Conservation (phyloP, 1,139 yeast genomes). For the Pichia sp. region DNA sequence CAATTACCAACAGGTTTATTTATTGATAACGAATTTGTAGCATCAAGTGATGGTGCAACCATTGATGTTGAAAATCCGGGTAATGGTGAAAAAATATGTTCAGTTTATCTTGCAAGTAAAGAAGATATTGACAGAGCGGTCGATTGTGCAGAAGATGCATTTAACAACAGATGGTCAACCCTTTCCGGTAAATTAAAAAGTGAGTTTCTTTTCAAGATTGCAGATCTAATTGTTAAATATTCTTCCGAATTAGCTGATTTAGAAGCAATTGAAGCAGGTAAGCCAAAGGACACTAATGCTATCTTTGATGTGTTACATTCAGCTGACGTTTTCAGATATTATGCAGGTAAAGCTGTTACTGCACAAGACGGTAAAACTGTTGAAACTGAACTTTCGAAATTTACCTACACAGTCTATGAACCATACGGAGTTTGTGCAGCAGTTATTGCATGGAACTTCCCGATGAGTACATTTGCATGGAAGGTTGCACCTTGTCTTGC, state of each 20-base stretch:
- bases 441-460: slow-evolving; percentile 59
- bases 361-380: slow-evolving; percentile 44
- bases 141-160: slow-evolving; percentile 41
- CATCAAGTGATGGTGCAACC: slow-evolving; percentile 39
- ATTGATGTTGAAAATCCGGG: slow-evolving; percentile 49
- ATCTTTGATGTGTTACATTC: slow-evolving; percentile 42
- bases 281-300: slow-evolving; percentile 38
- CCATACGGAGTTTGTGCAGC: slow-evolving; percentile 59
- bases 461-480: slow-evolving; percentile 54
- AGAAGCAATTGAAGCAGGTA: slow-evolving; percentile 63
- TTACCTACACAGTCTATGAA: slow-evolving; percentile 50
- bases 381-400: slow-evolving; percentile 44
- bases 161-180: slow-evolving; percentile 28
- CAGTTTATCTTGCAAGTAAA: slow-evolving; percentile 43
- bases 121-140: slow-evolving; percentile 50
- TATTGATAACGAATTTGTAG: slow-evolving; percentile 49
- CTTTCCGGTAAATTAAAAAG: slow-evolving; percentile 29
- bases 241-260: slow-evolving; percentile 44
- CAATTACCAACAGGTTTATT: slow-evolving; percentile 59
- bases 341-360: slow-evolving; percentile 51
- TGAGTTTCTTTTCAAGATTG: slow-evolving; percentile 43
- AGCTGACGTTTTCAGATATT: slow-evolving; percentile 46
- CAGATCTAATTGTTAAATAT: slow-evolving; percentile 44
- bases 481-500: slow-evolving; percentile 57
- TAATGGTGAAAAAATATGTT: slow-evolving; percentile 44